A percentile compares a stretch with the other conserved stretches of the same genome.
phyloP scores from a whole-genome alignment of 257 asterid species.

The Misopates orontium region DNA sequence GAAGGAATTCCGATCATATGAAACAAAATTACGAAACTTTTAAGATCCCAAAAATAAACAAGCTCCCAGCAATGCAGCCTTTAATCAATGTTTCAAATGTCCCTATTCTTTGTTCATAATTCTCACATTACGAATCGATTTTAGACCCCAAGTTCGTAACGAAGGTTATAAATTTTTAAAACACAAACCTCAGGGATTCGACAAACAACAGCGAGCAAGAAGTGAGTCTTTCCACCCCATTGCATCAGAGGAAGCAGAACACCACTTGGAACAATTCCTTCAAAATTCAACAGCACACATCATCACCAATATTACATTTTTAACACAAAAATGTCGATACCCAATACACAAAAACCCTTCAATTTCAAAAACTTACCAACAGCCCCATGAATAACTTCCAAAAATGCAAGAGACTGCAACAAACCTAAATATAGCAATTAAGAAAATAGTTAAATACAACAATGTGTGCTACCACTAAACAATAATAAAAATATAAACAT shows the following conservation, averaged over 20 bases:
- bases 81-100: not conserved
- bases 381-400: slow-evolving; percentile 96
- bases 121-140: not conserved
- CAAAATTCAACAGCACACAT: slow-evolving; percentile 13
- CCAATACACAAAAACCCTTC: not conserved
- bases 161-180: not conserved
- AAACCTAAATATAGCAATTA: slow-evolving; percentile 50
- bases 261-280: slow-evolving; percentile 97
- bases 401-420: slow-evolving; percentile 76
- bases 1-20: not conserved
- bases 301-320: slow-evolving; percentile 5
- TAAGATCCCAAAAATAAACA: not conserved
- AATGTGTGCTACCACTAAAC: not conserved
- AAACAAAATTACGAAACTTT: no score
- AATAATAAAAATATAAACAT: not conserved
- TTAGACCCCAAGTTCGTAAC: not conserved
- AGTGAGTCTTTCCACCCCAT: slow-evolving; percentile 97
- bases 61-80: not conserved
- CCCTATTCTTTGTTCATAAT: not conserved
- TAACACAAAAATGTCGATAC: not conserved
- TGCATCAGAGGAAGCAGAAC: slow-evolving; percentile 81
- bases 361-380: slow-evolving; percentile 45
- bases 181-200: slow-evolving; percentile 57
- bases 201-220: slow-evolving; percentile 71
- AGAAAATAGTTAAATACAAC: not conserved